Evolutionary conservation across 371 early-diverging fungal species (phyloP).

Genomic region (Blakeslea trispora): DNA sequence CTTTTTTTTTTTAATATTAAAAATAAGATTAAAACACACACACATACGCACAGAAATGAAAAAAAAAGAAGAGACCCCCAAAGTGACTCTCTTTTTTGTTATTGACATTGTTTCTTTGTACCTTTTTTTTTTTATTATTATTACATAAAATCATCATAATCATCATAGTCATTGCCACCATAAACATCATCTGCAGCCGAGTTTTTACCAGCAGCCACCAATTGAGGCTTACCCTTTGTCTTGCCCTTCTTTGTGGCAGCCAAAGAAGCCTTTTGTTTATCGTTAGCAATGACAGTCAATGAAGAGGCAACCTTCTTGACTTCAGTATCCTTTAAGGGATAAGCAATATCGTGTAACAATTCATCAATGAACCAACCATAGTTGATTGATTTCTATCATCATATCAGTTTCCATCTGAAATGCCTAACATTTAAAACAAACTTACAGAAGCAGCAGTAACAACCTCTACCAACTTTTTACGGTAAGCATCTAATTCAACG

Average conservation of each 20-base stretch:
- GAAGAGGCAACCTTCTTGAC: constrained; percentile 77
- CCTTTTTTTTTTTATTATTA: constrained; percentile 20
- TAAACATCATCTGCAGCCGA: constrained; percentile 41
- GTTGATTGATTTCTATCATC: constrained; percentile 42
- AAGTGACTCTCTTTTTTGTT: constrained; percentile 1
- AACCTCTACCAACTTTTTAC: constrained; percentile 65
- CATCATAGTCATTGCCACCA: constrained; percentile 59
- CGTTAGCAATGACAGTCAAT: constrained; percentile 83
- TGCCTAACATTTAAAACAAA: no score
- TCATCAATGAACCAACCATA: constrained; percentile 77
- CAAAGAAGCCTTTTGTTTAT: constrained; percentile 82
- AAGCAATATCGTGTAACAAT: constrained; percentile 76
- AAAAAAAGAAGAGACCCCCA: constrained; percentile 7
- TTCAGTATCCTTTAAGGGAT: constrained; percentile 81
- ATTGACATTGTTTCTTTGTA: constrained; percentile 4
- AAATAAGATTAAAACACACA: no score
- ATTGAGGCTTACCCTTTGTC: constrained; percentile 57
- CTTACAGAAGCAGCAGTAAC: constrained; percentile 73
- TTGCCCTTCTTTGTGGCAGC: constrained; percentile 76
- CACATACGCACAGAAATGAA: no score
- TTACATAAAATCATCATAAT: constrained; percentile 87
- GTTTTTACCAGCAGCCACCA: constrained; percentile 52
- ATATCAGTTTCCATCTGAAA: neutral
- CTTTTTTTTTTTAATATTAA: no score
- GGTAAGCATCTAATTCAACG: constrained; percentile 82